Conservation (phyloP, 2,329 filamentous ascomycete species). For the Fusarium albidum region DNA sequence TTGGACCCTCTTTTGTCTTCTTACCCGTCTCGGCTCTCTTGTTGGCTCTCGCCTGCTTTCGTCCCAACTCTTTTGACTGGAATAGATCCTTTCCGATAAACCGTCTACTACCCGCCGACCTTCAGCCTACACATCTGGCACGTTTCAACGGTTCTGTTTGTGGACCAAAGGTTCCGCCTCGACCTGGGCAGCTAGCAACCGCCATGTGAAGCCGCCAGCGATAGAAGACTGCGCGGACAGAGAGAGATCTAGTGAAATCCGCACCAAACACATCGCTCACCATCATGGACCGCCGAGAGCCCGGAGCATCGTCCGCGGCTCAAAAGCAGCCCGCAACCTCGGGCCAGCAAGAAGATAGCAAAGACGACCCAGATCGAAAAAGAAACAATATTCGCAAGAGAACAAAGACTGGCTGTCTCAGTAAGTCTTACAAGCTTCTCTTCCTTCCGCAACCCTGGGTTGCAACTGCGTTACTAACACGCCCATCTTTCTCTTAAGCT, state of each 20-base stretch:
- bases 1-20: conserved; percentile 1
- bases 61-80: conserved; percentile 16
- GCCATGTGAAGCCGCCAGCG: conserved; percentile 34
- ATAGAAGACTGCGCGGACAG: conserved; percentile 20
- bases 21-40: conserved; percentile 6
- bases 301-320: conserved; percentile 15
- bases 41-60: conserved; percentile 1
- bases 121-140: conserved; percentile 13
- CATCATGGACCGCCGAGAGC: conserved; percentile 33
- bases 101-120: conserved; percentile 7
- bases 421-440: conserved; percentile 59
- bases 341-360: conserved; percentile 46
- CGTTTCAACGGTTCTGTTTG: conserved; percentile 15
- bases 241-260: conserved; percentile 14
- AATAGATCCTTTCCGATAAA: conserved; percentile 2
- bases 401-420: conserved; percentile 93
- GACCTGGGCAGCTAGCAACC: conserved; percentile 12
- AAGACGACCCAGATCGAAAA: conserved; percentile 54
- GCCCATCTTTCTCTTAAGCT: conserved; percentile 58
- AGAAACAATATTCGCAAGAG: conserved; percentile 67
- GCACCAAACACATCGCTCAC: not conserved
- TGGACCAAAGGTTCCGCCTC: conserved; percentile 8
- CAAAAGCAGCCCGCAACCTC: conserved; percentile 42
- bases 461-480: conserved; percentile 28
- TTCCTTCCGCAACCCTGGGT: not conserved